Base-by-base conservation (phyloP, 2,329 filamentous ascomycete genomes). In the Aaosphaeria pasadenensis region DNA sequence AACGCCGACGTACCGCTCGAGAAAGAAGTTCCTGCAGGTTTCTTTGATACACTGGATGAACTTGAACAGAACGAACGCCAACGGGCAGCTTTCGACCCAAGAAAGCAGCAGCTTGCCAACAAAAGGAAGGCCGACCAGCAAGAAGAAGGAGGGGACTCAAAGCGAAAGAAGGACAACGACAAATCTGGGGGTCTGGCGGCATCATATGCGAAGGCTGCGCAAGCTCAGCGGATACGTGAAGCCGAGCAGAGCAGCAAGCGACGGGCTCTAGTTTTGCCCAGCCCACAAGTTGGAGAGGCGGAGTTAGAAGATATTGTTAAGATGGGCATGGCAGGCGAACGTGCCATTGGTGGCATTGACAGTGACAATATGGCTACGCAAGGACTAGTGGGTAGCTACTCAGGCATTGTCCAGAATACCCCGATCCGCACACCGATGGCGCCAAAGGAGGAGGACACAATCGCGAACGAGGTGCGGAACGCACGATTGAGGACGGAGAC, bases 1-100 rank as follows among this genome's bases (percentile, higher is more conserved):
- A 99, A 99, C 71, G 94, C 94, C 60, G 94, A 99, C 61, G 95
- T 99, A 56, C 94, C 94, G 0, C 97, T 99, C 57, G 94, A 99
- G 71, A 96, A 94, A 72, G 88, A 89, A 55, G 86, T 94, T 0
- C 87, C 88, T 0, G 77, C 85, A 24, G 94, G 94, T 9, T 99
- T 99, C 69, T 96, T 92, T 73, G 92, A 99, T 67, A 99, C 94
- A 0, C 78, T 77, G 4, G 91, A 96, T 11, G 94, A 99, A 67
- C 77, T 88, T 56, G 73, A 76, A 4, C 80, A 78, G 56, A 99
- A 99, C 69, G 92, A 99, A 71, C 82, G 81, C 50, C 86, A 95
- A 66, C 83, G 90, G 44, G 85, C 88, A 49, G 83, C 85, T 46
- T 96, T 96, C 57, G 94, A 99, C 68, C 94, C 94, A 2, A 82